Evolutionary conservation across 2,329 filamentous ascomycete species (phyloP), one percentile per base, ranked within the genome.

Genomic region (Apiospora marii): DNA sequence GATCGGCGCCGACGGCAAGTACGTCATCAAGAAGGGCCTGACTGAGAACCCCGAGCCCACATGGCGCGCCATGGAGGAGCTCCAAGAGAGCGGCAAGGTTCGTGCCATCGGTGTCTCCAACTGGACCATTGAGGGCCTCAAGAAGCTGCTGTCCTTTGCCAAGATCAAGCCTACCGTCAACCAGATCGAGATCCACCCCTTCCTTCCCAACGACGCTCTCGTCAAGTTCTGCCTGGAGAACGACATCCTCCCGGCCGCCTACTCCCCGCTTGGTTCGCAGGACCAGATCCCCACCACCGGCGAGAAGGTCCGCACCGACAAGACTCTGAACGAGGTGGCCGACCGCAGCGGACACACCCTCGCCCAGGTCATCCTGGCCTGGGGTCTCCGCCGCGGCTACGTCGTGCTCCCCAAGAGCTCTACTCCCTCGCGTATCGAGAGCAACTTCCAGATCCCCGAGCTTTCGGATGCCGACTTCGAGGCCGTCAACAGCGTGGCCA

Each of bases 321-420:
- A 84, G 76, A 88, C 85, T 0, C 84, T 92, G 72, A 90, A 88
- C 80, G 85, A 83, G 43, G 87, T 92, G 49, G 89, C 90, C 53
- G 81, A 88, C 76, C 88, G 88, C 81, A 87, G 86, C 77, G 87
- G 86, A 30, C 85, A 89, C 81, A 88, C 86, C 2, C 84, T 91
- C 14, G 90, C 89, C 4, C 90, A 92, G 81, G 87, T 91, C 27
- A 82, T 92, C 71, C 88, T 91, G 74, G 89, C 89, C 58, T 93
- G 91, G 91, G 92, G 90, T 71, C 81, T 93, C 58, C 87, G 87
- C 72, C 87, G 91, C 70, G 91, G 91, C 73, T 92, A 92, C 79
- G 87, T 89, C 51, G 91, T 93, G 51, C 84, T 93, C 73, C 91
- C 91, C 77, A 93, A 93, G 88, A 92, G 90, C 83, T 90, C 90